phyloP scores from a whole-genome alignment of 805 yeast genomes.

The Metschnikowia hibisci region DNA sequence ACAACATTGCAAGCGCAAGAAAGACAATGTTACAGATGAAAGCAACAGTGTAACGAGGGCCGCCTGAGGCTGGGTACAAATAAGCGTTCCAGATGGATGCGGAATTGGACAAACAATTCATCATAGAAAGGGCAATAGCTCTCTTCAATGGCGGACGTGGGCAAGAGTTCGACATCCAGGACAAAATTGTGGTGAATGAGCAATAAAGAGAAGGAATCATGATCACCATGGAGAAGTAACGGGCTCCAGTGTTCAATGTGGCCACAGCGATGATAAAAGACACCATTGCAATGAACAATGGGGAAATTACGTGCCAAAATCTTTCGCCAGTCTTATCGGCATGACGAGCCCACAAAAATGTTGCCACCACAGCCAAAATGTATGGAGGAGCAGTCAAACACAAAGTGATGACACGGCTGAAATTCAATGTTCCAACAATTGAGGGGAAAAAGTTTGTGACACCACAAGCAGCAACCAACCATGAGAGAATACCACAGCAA shows the following conservation, averaged over 20 bases:
- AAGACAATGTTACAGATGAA: slow-evolving; percentile 48
- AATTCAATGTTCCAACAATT: slow-evolving; percentile 53
- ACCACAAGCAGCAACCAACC: slow-evolving; percentile 56
- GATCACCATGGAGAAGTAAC: slow-evolving; percentile 57
- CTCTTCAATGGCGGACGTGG: slow-evolving; percentile 59
- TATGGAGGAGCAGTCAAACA: slow-evolving; percentile 61
- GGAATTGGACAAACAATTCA: slow-evolving; percentile 54
- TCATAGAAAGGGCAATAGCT: slow-evolving; percentile 53
- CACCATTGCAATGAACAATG: slow-evolving; percentile 39
- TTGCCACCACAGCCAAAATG: slow-evolving; percentile 45
- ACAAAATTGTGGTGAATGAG: slow-evolving; percentile 47
- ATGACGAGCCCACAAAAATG: slow-evolving; percentile 52
- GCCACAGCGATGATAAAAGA: slow-evolving; percentile 49
- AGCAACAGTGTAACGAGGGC: slow-evolving; percentile 47
- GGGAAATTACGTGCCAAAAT: slow-evolving; percentile 45
- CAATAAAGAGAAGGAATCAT: slow-evolving; percentile 56
- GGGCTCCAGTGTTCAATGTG: slow-evolving; percentile 50
- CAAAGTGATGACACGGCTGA: slow-evolving; percentile 46
- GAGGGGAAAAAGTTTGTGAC: slow-evolving; percentile 61
- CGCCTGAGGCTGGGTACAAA: slow-evolving; percentile 42
- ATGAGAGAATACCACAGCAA: slow-evolving; percentile 41
- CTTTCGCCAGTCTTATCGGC: slow-evolving; percentile 56
- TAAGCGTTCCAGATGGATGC: slow-evolving; percentile 56
- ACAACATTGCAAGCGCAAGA: slow-evolving; percentile 35
- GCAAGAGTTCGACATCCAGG: slow-evolving; percentile 55